phyloP scores from a whole-genome alignment of 1,284 basidiomycete genomes.

The Austroboletus novae-zelandiae region DNA sequence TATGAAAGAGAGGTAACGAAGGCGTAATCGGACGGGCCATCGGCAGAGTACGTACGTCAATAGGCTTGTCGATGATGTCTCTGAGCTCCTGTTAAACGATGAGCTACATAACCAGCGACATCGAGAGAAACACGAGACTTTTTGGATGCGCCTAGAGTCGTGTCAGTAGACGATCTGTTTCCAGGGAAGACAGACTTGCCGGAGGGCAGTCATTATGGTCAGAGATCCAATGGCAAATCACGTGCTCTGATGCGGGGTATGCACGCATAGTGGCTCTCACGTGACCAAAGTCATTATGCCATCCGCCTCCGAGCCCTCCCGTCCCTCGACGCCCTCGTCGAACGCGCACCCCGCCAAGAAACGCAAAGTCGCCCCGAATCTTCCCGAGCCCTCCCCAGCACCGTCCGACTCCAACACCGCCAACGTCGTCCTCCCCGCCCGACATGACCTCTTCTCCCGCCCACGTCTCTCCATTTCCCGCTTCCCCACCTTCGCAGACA shows the following conservation, averaged over 20 bases:
- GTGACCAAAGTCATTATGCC: slow-evolving; percentile 19
- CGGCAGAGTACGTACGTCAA: slow-evolving; percentile 46
- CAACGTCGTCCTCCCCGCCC: slow-evolving; percentile 55
- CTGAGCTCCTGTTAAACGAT: slow-evolving; percentile 52
- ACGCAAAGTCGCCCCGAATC: slow-evolving; percentile 36
- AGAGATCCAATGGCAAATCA: slow-evolving; percentile 9
- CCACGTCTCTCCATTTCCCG: slow-evolving; percentile 70
- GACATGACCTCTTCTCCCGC: slow-evolving; percentile 61
- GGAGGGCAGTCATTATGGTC: slow-evolving; percentile 52
- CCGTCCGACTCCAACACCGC: slow-evolving; percentile 39
- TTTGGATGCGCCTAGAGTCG: slow-evolving; percentile 60
- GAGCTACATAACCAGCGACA: slow-evolving; percentile 9
- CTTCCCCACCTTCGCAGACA: slow-evolving; percentile 59
- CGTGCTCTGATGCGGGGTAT: slow-evolving; percentile 5
- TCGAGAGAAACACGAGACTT: slow-evolving; percentile 39
- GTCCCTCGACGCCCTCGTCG: slow-evolving; percentile 30
- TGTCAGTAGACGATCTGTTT: slow-evolving; percentile 8
- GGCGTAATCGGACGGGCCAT: slow-evolving; percentile 10
- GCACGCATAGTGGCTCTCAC: slow-evolving; percentile 5
- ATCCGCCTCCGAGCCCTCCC: slow-evolving; percentile 35
- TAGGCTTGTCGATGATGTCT: slow-evolving; percentile 57
- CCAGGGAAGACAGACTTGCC: slow-evolving; percentile 37
- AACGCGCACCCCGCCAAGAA: slow-evolving; percentile 34
- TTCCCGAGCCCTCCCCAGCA: slow-evolving; percentile 43
- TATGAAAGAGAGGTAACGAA: slow-evolving; percentile 27